A percentile compares a stretch with the other conserved stretches of the same genome.
Conservation (phyloP, 2,329 filamentous ascomycete genomes). For the Cryphonectria japonica region DNA sequence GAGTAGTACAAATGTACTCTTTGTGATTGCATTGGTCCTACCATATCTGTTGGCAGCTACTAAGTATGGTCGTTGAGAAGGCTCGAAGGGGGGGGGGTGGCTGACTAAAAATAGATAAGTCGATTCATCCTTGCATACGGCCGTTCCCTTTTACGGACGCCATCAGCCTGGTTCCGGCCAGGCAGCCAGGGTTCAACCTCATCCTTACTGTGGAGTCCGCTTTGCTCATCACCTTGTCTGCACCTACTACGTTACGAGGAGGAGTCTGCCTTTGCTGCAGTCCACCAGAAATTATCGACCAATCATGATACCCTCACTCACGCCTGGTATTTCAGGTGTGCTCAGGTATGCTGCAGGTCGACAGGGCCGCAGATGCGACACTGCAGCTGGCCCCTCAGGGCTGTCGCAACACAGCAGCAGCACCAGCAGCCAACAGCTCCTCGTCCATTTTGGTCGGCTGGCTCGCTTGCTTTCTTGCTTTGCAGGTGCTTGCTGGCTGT, state of each 20-base stretch:
- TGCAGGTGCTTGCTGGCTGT: not conserved
- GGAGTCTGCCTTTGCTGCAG: not conserved
- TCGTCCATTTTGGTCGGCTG: constrained; percentile 41
- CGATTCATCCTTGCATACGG: constrained; percentile 17
- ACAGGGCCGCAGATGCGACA: constrained; percentile 7
- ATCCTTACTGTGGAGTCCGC: not conserved
- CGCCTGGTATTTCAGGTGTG: constrained; percentile 23
- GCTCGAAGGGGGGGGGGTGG: not conserved
- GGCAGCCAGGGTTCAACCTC: not conserved
- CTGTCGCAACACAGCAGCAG: constrained; percentile 2
- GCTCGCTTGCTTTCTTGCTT: not conserved
- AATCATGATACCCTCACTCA: constrained; percentile 17
- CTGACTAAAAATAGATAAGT: constrained; percentile 23
- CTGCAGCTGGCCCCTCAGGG: constrained; percentile 1
- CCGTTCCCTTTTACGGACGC: not conserved
- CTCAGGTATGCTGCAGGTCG: constrained; percentile 7
- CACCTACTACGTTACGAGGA: not conserved
- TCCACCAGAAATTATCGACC: constrained; percentile 4
- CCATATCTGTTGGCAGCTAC: not conserved
- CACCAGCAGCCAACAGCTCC: constrained; percentile 38
- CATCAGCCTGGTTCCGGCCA: not conserved
- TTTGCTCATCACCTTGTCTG: not conserved
- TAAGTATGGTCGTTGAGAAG: not conserved
- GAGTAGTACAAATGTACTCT: not conserved
- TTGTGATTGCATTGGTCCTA: not conserved